Base-by-base conservation (phyloP, 2,329 filamentous ascomycete species). In the Trichoderma sp. region DNA sequence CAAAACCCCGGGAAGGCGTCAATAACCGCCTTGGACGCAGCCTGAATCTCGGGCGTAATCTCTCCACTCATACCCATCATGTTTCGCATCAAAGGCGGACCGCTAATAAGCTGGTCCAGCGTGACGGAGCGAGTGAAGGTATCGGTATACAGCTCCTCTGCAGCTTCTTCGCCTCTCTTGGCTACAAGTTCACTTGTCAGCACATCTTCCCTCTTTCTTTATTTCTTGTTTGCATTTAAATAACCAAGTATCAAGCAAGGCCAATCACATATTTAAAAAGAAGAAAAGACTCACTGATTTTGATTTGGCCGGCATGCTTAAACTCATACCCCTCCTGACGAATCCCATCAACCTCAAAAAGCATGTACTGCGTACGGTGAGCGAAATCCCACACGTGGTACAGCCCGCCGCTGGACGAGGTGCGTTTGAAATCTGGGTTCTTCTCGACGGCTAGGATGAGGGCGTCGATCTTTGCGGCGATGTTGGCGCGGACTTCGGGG, bases 371-470 rank as follows among this genome's bases (percentile, higher is more conserved):
- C n/a, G 81, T 82, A 43, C 81, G 79, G 71, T 77, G 79, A 59
- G 80, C 80, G 74, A 84, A 85, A 73, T 84, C 82, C 81, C 81
- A 84, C 36, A 82, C 73, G 73, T 82, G 77, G 68, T 76, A 81
- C 53, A 84, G 79, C 20, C 76, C 75, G 20, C 76, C 74, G 70
- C 80, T 76, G 36, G 76, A 76, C 11, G 74, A 71, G 6, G 74
- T 30, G 36, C 75, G 75, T 13, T 73, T 76, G 77, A 79, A 81
- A 23, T 73, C 62, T n/a, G 5, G 77, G 72, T 71, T 79, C 43
- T 75, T 50, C 67, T 80, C 75, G 61, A 82, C 70, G 71, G 80
- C 76, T 3, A 68, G 69, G 74, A 78, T 70, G 71, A 82, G 75
- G 34, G 76, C 74, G 20, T 69, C 70, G 66, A 82, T 74, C 23